Evolutionary conservation across 2,329 filamentous ascomycete species (phyloP).

Genomic region (Raffaelea deltoideospora): DNA sequence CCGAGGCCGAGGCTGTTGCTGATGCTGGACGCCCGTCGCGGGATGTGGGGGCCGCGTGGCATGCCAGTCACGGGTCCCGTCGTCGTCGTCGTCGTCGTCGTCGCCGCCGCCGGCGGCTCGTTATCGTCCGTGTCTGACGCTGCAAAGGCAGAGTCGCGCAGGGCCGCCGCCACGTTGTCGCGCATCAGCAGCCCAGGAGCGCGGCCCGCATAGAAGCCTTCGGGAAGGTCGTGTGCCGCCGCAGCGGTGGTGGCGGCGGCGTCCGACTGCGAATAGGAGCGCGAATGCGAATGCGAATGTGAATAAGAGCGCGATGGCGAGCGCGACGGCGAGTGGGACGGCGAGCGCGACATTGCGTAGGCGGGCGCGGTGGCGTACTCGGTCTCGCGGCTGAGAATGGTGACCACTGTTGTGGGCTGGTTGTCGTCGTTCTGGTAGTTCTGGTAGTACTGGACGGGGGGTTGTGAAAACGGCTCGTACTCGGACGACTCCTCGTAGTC

Average conservation of each 20-base stretch:
- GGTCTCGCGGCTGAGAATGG: constrained; percentile 30
- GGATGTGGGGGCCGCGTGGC: too few species aligned
- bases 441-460: too few species aligned
- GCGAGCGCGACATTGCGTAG: too few species aligned
- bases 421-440: too few species aligned
- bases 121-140: constrained; percentile 19
- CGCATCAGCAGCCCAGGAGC: constrained; percentile 15
- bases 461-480: constrained; percentile 24
- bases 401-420: constrained; percentile 27
- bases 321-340: too few species aligned
- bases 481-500: too few species aligned
- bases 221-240: constrained; percentile 12
- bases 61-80: neutral
- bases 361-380: constrained; percentile 14
- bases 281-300: too few species aligned
- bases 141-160: constrained; percentile 18
- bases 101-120: neutral
- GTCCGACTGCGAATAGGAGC: neutral
- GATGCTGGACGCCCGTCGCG: too few species aligned
- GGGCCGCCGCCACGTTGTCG: constrained; percentile 17
- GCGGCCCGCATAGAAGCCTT: constrained; percentile 19
- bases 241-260: constrained; percentile 3
- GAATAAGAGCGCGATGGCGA: too few species aligned
- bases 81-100: neutral
- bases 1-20: too few species aligned